Evolutionary conservation across 2,329 filamentous ascomycete species (phyloP), one percentile per base, ranked within the genome.

Genomic region (Diaporthe velutina): DNA sequence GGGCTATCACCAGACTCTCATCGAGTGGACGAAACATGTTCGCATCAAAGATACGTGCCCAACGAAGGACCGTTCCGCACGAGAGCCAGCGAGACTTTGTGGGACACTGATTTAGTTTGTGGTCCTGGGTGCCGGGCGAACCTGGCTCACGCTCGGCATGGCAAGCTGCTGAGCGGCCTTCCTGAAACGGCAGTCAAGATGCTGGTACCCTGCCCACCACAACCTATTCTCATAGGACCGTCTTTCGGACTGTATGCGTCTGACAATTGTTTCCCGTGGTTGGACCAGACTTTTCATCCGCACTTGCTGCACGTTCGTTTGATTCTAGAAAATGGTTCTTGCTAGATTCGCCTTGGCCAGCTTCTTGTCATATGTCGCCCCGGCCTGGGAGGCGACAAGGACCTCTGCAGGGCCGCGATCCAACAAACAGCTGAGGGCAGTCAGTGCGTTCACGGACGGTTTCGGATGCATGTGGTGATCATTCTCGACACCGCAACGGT

Each of bases 381-480:
- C 17, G 8, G 48, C 45, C 33, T 54, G 33, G 33, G 33, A n/a
- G 64, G 64, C 48, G 45, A 54, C 19, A 19, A 50, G 48, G n/a
- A 54, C 22, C 33, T 45, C n/a, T 40, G 48, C 30, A 48, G 35
- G n/a, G 48, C 64, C 6, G 25, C 25, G n/a, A 38, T 25, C 42
- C 48, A 52, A 40, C 45, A 2, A 54, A 48, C 33, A 40, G 50
- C 35, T 40, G 48, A 28, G n/a, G 64, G n/a, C 64, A 54, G 64
- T 54, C 64, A 68, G 64, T 40, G 48, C 64, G 64, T 68, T 42
- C 64, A 68, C 64, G n/a, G 48, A 35, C 64, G 48, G 45, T 68
- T 54, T 68, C 64, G 64, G 48, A 22, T 54, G 64, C 64, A 68
- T 68, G 48, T n/a, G 64, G 30, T 54, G 64, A 68, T 68, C 64